Conservation (phyloP, 495 filamentous ascomycete genomes). For the Talaromyces trachyspermus region DNA sequence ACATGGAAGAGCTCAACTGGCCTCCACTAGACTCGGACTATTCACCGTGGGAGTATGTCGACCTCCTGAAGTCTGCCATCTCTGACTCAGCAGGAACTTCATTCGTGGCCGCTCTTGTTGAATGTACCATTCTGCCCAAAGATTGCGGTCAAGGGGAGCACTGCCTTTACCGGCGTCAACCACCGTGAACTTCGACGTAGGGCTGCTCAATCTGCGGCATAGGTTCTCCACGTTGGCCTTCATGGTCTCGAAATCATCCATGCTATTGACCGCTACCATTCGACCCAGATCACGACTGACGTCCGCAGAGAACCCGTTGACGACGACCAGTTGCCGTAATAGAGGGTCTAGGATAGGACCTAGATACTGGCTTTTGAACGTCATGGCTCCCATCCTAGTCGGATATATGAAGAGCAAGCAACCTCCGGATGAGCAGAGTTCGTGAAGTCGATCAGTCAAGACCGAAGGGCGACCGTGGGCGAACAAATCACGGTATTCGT, state of each 20-base stretch:
- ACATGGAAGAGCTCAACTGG: slow-evolving; percentile 43
- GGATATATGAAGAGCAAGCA: slow-evolving; percentile 64
- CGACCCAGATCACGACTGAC: slow-evolving; percentile 50
- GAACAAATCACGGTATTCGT: slow-evolving; percentile 59
- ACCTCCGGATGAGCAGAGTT: slow-evolving; percentile 54
- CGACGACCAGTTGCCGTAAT: slow-evolving; percentile 55
- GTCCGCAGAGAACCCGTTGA: slow-evolving; percentile 55
- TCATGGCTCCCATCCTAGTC: slow-evolving; percentile 52
- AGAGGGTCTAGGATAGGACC: slow-evolving; percentile 62
- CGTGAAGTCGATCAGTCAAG: slow-evolving; percentile 59
- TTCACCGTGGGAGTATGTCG: slow-evolving; percentile 21
- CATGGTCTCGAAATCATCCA: slow-evolving; percentile 53
- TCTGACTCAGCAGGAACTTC: slow-evolving; percentile 49
- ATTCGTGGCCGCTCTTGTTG: slow-evolving; percentile 64
- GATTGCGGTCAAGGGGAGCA: slow-evolving; percentile 46
- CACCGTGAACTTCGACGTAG: slow-evolving; percentile 38
- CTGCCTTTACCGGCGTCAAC: slow-evolving; percentile 46
- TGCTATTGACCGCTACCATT: slow-evolving; percentile 49
- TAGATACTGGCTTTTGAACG: slow-evolving; percentile 59
- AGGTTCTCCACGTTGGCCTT: slow-evolving; percentile 42
- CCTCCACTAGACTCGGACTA: slow-evolving; percentile 26
- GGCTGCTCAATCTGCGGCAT: slow-evolving; percentile 35
- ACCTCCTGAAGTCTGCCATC: slow-evolving; percentile 39
- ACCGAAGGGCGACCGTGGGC: slow-evolving; percentile 46
- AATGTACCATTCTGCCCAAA: slow-evolving; percentile 66